phyloP scores from a whole-genome alignment of 148 eudicot genomes.

The Rhododendron ferrugineum region DNA sequence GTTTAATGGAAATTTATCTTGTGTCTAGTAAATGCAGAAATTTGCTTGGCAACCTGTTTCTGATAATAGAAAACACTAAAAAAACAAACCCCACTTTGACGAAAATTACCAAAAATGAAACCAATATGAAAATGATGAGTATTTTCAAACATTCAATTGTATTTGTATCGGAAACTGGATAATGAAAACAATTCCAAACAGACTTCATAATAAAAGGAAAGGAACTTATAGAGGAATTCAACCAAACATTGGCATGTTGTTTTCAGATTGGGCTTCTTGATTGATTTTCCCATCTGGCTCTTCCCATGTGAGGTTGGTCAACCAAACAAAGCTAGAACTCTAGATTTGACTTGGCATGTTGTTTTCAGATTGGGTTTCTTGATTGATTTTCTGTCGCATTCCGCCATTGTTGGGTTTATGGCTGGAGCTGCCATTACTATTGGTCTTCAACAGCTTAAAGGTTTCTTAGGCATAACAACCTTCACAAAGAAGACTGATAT shows the following conservation, averaged over 20 bases:
- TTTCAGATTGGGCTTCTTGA: slow-evolving; percentile 68
- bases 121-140: not conserved
- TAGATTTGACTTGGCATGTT: not conserved
- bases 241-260: not conserved
- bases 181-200: not conserved
- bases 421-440: slow-evolving; percentile 90
- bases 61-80: not conserved
- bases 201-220: not conserved
- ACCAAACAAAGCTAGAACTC: not conserved
- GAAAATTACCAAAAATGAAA: not conserved
- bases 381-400: slow-evolving; percentile 79
- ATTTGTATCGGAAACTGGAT: not conserved
- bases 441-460: slow-evolving; percentile 86
- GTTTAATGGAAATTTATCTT: not conserved
- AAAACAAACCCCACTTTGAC: not conserved
- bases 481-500: slow-evolving; percentile 82
- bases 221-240: not conserved
- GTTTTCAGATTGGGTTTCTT: slow-evolving; percentile 69
- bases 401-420: slow-evolving; percentile 96
- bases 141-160: not conserved
- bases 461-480: slow-evolving; percentile 58
- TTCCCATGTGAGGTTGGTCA: not conserved
- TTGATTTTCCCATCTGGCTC: slow-evolving; percentile 38
- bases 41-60: not conserved
- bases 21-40: not conserved